Evolutionary conservation across 2,329 filamentous ascomycete genomes (phyloP).

Genomic region (Cladosporium sp.): DNA sequence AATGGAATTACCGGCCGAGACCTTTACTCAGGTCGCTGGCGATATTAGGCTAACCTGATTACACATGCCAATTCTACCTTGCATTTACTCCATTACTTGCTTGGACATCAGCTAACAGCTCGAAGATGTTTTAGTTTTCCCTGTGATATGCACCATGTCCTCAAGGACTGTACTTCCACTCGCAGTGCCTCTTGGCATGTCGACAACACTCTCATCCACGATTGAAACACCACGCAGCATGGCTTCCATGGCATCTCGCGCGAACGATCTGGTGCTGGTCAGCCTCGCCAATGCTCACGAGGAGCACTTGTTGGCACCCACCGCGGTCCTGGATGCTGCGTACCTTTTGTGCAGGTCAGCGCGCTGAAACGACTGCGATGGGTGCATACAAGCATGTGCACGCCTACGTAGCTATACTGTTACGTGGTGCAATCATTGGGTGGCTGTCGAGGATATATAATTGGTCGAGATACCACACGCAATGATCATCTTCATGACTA

Average conservation of each 20-base stretch:
- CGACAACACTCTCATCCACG: neutral
- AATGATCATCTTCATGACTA: neutral
- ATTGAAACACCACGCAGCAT: neutral
- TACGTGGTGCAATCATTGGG: neutral
- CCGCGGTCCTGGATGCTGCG: neutral
- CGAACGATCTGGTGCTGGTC: neutral
- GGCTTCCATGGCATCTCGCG: neutral
- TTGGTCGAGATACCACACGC: neutral
- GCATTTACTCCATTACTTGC: constrained; percentile 1
- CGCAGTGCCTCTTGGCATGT: neutral
- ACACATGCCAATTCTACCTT: neutral
- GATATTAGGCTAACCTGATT: constrained; percentile 52
- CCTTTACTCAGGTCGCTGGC: constrained; percentile 57
- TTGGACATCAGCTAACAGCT: constrained; percentile 7
- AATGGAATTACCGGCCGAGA: constrained; percentile 83
- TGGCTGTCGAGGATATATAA: neutral
- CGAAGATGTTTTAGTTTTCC: neutral
- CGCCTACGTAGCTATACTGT: neutral
- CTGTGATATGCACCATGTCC: too few relatives aligned
- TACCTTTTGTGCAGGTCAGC: neutral
- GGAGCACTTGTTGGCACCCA: neutral
- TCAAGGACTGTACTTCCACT: neutral
- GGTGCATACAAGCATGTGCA: neutral
- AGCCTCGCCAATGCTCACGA: neutral
- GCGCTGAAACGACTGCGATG: neutral